Evolutionary conservation across 2,329 filamentous ascomycete species (phyloP), one percentile per base, ranked within the genome.

Genomic region (Beauveria medogensis): DNA sequence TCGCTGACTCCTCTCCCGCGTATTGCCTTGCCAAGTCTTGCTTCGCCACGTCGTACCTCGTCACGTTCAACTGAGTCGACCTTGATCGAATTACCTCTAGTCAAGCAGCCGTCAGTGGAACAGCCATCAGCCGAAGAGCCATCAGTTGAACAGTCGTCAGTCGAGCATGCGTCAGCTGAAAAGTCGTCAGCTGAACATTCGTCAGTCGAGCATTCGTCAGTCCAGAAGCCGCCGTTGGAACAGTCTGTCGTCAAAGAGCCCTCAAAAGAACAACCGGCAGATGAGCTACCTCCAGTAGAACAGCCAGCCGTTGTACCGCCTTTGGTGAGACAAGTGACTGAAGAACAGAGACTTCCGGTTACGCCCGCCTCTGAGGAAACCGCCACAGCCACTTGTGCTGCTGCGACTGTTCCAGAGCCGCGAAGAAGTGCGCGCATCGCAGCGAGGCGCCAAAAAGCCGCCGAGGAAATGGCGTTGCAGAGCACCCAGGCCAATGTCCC

Each of bases 391-490:
- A n/a, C 44, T n/a, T 2, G n/a, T 14, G 26, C 43, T 14, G 3
- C 26, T 16, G 6, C 34, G 16, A 3, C 43, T 9, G 6, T 18
- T n/a, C 9, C 24, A 14, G 20, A 6, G 18, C 55, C 34, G 30
- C 55, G 55, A 16, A 40, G 55, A 16, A 58, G 55, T 8, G 30
- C 44, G 16, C 55, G 55, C 46, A 58, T 58, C 20, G 55, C 55
- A 16, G 30, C 34, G 30, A 26, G 16, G 44, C 44, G 22, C 14
- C 20, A 28, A 28, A 50, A 50, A 20, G 55, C 34, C 2, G 16
- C 44, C 1, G 41, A 56, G 28, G 6, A 37, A 28, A 20, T 28
- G 8, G 54, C 43, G 1, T 22, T 43, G 8, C 51, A 20, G 5
- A 44, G 1, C 18, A 20, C 18, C 9, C 24, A 37, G 43, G 12